Base-by-base conservation (phyloP, 73 alveolate genomes). In the Effrenium voratum region DNA sequence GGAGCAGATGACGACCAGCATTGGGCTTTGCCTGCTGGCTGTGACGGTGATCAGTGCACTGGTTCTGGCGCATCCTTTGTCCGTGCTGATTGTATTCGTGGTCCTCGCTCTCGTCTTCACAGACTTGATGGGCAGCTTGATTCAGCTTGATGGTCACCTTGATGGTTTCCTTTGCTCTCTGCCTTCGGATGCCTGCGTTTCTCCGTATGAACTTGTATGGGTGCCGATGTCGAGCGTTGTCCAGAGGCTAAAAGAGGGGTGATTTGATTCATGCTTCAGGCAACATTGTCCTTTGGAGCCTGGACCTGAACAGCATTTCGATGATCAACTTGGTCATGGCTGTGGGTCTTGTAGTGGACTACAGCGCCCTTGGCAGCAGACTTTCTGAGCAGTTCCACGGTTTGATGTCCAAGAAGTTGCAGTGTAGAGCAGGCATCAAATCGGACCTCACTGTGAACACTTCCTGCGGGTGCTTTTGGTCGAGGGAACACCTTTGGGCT, bases 251-350 rank as follows among this genome's bases (percentile, higher is more conserved):
- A n/a, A n/a, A n/a, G n/a, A n/a, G n/a, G n/a, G n/a, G n/a, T n/a
- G n/a, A n/a, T n/a, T n/a, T n/a, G n/a, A n/a, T n/a, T n/a, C n/a
- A 55, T 55, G n/a, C n/a, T n/a, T n/a, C n/a, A 50, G 85, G 85
- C 85, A 75, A 80, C 91, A 43, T 63, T 73, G 87, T 88, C 34
- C 79, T 91, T 8, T 98, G 99, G 99, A 92, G 60, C 32, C 46
- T 98, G 72, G 80, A 70, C 38, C 83, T 98, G 49, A 98, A 98
- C 93, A 44, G 97, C 77, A 90, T 98, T 76, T 76, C 95, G 38
- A 86, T 98, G 82, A 86, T 98, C 60, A 98, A 98, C 83, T n/a
- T 77, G 45, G 93, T 98, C 46, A 88, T 98, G 93, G 99, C 99
- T 3, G 87, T 98, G 0, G 99, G 99, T 0, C 52, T 98, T 82